Conservation (phyloP, 192 early-diverging fungal species). For the Umbelopsis sp. region DNA sequence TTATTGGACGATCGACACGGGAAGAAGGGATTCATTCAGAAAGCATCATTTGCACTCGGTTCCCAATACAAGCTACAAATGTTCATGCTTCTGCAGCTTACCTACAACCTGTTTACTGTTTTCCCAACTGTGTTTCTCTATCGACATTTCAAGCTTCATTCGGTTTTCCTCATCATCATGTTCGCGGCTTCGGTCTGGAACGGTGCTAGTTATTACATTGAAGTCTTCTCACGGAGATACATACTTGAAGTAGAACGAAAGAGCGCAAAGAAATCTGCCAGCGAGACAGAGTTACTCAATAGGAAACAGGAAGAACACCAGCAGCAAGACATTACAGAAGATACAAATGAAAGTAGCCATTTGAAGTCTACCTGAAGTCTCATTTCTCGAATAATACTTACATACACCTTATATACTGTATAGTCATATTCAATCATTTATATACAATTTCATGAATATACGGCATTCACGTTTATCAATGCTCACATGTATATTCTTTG, state of each 20-base stretch:
- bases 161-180: conserved; percentile 50
- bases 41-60: conserved; percentile 47
- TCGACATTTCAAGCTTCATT: conserved; percentile 55
- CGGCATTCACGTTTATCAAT: no score
- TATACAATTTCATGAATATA: no score
- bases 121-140: conserved; percentile 53
- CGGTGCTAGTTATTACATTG: conserved; percentile 71
- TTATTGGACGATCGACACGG: conserved; percentile 51
- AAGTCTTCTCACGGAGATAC: conserved; percentile 66
- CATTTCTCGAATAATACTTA: background rate
- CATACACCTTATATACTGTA: background rate
- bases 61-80: conserved; percentile 53
- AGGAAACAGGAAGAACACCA: background rate
- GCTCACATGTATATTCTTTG: no score
- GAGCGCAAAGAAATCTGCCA: conserved; percentile 1
- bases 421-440: background rate
- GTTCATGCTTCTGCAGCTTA: conserved; percentile 61
- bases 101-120: conserved; percentile 53
- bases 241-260: conserved; percentile 29
- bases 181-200: conserved; percentile 64
- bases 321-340: background rate
- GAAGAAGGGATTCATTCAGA: conserved; percentile 38
- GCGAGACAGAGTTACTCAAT: background rate
- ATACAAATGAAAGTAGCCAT: background rate
- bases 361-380: background rate